Evolutionary conservation across 345 rosid species (phyloP).

Genomic region (Cardamine occulta): DNA sequence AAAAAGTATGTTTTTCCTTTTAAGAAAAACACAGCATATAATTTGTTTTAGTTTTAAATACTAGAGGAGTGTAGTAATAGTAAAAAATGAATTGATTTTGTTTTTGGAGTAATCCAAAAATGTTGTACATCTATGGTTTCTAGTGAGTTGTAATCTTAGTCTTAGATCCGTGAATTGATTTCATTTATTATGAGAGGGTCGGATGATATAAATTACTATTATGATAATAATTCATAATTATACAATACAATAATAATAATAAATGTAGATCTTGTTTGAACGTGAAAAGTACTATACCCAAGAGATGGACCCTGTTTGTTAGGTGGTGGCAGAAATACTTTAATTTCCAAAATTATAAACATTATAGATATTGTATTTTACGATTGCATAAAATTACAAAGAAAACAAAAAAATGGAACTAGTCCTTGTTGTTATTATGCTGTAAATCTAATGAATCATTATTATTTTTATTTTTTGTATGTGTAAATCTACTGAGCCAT

Average conservation of each 20-base stretch:
- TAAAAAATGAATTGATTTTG: not conserved
- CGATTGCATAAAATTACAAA: conserved; percentile 37
- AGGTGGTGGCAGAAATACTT: conserved; percentile 41
- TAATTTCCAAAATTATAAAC: conserved; percentile 20
- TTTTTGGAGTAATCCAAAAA: not conserved
- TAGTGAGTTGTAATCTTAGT: conserved; percentile 23
- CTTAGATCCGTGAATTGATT: conserved; percentile 42
- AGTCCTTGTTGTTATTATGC: conserved; percentile 33
- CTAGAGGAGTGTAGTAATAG: not conserved
- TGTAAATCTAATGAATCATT: conserved; percentile 5
- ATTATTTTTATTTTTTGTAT: not conserved
- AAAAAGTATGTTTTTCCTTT: not conserved
- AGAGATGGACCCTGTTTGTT: conserved; percentile 47
- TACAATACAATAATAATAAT: conserved; percentile 29
- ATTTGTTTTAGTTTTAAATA: not conserved
- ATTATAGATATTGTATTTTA: not conserved
- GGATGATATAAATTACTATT: conserved; percentile 13
- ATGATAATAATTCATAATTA: conserved; percentile 20
- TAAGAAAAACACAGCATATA: not conserved
- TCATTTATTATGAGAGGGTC: conserved; percentile 21
- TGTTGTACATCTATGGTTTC: not conserved
- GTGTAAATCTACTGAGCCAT: conserved; percentile 9
- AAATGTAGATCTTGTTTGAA: conserved; percentile 45
- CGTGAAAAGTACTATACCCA: conserved; percentile 40
- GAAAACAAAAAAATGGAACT: not conserved